These are phyloP conservation scores for Boletus smithii DNA, from an alignment of 1,284 basidiomycete genomes.

Conservation along the genomic window DNA sequence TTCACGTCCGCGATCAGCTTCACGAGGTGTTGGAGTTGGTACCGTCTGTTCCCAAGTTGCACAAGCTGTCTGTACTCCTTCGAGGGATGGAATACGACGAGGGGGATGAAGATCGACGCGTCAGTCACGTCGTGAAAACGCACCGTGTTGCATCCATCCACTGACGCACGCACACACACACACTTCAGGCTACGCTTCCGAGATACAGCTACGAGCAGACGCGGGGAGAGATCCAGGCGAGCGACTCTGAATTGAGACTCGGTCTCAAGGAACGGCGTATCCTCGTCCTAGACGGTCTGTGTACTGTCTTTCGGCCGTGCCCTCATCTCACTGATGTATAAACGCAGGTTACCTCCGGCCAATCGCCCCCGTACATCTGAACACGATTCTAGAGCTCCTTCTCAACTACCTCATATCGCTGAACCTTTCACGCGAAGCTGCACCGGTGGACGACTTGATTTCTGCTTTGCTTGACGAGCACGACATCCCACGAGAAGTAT, in stretches of 20 bases:
- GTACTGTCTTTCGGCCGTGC: not conserved
- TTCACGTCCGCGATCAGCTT: constrained; percentile 68
- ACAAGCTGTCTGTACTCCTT: constrained; percentile 61
- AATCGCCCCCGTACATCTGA: constrained; percentile 63
- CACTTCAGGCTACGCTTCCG: constrained; percentile 27
- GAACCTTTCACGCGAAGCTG: constrained; percentile 46
- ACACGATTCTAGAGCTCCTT: constrained; percentile 67
- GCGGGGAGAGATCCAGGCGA: constrained; percentile 69
- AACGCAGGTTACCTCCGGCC: constrained; percentile 61
- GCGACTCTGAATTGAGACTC: constrained; percentile 65
- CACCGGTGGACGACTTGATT: constrained; percentile 52
- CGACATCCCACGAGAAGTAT: constrained; percentile 61
- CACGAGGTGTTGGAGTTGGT: constrained; percentile 77
- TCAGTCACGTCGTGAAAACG: constrained; percentile 24
- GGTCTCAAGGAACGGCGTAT: constrained; percentile 66
- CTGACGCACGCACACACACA: not conserved
- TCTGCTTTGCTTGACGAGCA: constrained; percentile 67
- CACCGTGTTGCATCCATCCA: too few species aligned
- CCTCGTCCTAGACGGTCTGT: constrained; percentile 65
- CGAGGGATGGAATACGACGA: constrained; percentile 68
- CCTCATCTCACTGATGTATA: constrained; percentile 4
- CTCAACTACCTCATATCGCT: constrained; percentile 67
- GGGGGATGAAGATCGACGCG: constrained; percentile 46
- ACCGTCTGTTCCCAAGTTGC: constrained; percentile 68
- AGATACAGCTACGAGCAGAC: constrained; percentile 59